Conservation (phyloP, 2,329 filamentous ascomycete genomes). For the Colletotrichum filicis region DNA sequence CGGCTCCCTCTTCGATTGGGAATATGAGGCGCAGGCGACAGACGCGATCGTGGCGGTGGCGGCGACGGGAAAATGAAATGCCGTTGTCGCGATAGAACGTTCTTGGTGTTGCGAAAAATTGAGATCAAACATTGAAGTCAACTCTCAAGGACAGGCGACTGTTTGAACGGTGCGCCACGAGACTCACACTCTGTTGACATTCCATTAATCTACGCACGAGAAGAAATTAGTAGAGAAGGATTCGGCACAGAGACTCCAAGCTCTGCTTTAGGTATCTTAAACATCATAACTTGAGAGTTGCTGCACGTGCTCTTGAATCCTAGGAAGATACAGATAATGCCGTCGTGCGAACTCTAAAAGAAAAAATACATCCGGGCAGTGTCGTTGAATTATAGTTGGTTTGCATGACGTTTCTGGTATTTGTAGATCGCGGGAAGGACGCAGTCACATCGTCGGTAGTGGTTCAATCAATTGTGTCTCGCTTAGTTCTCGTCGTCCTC, state of each 20-base stretch:
- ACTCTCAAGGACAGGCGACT: background rate
- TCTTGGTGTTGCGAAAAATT: background rate
- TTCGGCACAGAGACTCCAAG: too few species aligned
- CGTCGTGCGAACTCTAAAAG: too few species aligned
- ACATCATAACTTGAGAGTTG: background rate
- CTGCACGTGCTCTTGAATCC: background rate
- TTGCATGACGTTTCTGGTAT: background rate
- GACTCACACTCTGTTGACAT: too few species aligned
- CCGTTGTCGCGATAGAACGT: background rate
- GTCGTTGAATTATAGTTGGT: background rate
- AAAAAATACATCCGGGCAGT: background rate
- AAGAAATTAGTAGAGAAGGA: too few species aligned
- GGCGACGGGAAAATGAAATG: background rate
- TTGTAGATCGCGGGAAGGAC: background rate
- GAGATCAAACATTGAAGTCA: background rate
- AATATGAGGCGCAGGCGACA: background rate
- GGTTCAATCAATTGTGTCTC: background rate
- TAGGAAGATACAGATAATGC: background rate
- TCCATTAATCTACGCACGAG: too few species aligned
- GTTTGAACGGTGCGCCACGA: too few species aligned
- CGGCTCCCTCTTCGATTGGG: background rate
- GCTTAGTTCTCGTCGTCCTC: background rate
- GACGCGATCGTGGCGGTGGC: background rate
- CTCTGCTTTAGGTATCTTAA: too few species aligned
- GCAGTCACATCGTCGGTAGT: background rate